A percentile compares a stretch with the other conserved stretches of the same genome.
phyloP scores from a whole-genome alignment of 306 rosid genomes.

The Canavalia gladiata region DNA sequence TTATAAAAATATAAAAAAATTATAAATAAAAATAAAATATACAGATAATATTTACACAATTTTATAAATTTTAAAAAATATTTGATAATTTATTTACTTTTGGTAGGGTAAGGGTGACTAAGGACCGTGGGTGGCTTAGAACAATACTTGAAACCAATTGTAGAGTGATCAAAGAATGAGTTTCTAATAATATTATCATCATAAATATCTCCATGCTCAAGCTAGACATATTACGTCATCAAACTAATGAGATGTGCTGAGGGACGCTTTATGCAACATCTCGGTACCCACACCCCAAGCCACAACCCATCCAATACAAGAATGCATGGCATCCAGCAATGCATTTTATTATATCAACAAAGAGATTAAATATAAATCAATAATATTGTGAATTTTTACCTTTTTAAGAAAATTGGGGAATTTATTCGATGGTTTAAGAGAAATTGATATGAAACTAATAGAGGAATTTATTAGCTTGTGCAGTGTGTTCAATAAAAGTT shows the following conservation, averaged over 20 bases:
- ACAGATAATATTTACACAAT: no score
- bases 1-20: no score
- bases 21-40: no score
- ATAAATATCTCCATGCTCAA: no score
- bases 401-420: neutral
- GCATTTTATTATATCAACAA: neutral
- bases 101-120: neutral
- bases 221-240: slow-evolving; percentile 9
- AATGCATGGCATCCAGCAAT: neutral
- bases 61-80: no score
- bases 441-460: neutral
- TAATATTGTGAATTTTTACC: neutral
- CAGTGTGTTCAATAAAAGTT: neutral
- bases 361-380: neutral
- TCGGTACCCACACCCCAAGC: neutral
- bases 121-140: neutral
- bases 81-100: no score
- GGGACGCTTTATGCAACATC: neutral
- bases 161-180: neutral
- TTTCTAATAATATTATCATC: neutral
- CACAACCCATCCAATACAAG: neutral
- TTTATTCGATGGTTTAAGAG: neutral
- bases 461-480: neutral
- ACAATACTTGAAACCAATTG: neutral
- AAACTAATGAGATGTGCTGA: neutral